Percentiles rank a stretch among this genome's conserved stretches.
Evolutionary conservation across 305 asterid species (phyloP).

Genomic region (Caryopteris hybrid): DNA sequence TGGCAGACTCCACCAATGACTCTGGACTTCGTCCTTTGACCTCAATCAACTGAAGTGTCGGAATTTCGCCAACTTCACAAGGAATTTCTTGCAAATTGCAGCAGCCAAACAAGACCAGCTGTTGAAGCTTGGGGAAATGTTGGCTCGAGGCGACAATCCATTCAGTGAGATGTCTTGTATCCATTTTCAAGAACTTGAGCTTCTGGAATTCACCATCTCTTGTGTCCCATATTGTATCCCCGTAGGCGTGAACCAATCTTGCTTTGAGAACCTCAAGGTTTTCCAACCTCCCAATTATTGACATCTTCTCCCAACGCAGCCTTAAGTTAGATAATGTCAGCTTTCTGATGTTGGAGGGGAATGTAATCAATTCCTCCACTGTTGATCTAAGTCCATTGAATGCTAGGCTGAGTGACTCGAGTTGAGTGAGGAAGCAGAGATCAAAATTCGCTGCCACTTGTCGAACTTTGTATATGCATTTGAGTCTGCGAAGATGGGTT

Average conservation of each 20-base stretch:
- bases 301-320: constrained; percentile 6
- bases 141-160: background rate
- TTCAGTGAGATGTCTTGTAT: background rate
- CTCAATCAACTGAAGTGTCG: background rate
- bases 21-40: background rate
- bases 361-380: background rate
- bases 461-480: constrained; percentile 10
- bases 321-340: background rate
- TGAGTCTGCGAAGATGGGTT: constrained; percentile 5
- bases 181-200: constrained; percentile 17
- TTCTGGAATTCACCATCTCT: background rate
- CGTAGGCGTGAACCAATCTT: background rate
- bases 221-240: constrained; percentile 13
- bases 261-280: constrained; percentile 27
- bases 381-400: background rate
- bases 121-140: constrained; percentile 9
- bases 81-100: background rate
- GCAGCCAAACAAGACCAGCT: background rate
- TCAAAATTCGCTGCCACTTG: background rate
- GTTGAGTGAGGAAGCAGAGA: background rate
- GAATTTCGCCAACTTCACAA: background rate
- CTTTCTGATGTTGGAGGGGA: constrained; percentile 13
- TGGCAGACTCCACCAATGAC: background rate
- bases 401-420: constrained; percentile 17
- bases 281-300: constrained; percentile 14